Evolutionary conservation across 208 protist genomes (phyloP), one percentile per base, ranked within the genome.

Genomic region (Leptomonas seymouri): DNA sequence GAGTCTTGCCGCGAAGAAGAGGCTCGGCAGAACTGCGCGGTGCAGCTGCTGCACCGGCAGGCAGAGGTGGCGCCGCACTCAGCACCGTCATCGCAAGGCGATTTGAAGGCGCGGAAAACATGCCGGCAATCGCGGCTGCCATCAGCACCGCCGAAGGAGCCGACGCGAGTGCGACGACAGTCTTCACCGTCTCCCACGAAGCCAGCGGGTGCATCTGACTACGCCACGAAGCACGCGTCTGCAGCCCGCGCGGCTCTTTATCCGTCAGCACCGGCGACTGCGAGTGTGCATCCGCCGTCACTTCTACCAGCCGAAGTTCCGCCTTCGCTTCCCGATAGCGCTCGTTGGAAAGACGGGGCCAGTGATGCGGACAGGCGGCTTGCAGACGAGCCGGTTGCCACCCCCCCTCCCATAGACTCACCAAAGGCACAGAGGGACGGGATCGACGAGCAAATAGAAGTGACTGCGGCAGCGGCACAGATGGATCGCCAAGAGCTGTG

Each of bases 1-100:
- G 68, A 51, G 54, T 46, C 44, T n/a, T 66, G 70, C 58, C 63
- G 60, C 15, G 63, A 23, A 11, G 46, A 41, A 16, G 30, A 65
- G 48, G 28, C 39, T 3, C 30, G 27, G 2, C 54, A 34, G 42
- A 2, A n/a, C n/a, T 7, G 36, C 2, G n/a, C n/a, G n/a, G n/a
- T n/a, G n/a, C n/a, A n/a, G n/a, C n/a, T n/a, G n/a, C n/a, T n/a
- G n/a, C n/a, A n/a, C n/a, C n/a, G n/a, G n/a, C n/a, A n/a, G n/a
- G n/a, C n/a, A n/a, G 16, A 23, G 30, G 41, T 28, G 2, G 34
- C 21, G 21, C 16, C 16, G 45, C 15, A 34, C 8, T 23, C 49
- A 11, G 30, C 49, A 23, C 49, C 25, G 23, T 54, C 49, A 14
- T 14, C 49, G 49, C 16, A 28, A 6, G 30, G 4, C 2, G 23